Conservation (phyloP, 169 alveolate genomes). For the Cryptosporidium xiaoi region DNA sequence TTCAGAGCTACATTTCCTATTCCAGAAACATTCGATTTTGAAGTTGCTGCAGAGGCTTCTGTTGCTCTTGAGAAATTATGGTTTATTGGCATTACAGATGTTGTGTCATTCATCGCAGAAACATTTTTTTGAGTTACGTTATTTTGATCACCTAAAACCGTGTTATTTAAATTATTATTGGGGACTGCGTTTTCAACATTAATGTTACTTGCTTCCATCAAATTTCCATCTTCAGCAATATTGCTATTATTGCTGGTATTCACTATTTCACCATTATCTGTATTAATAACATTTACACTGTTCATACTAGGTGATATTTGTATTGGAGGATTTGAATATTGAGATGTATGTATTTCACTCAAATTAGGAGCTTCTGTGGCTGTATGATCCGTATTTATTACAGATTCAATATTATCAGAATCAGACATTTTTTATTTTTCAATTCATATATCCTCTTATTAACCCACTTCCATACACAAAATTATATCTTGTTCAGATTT, state of each 20-base stretch:
- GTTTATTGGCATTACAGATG: slow-evolving; percentile 22
- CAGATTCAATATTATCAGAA: slow-evolving; percentile 31
- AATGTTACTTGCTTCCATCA: too few relatives aligned
- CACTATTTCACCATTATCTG: background rate
- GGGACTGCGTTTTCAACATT: background rate
- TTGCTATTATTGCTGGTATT: background rate
- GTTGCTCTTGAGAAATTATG: slow-evolving; percentile 15
- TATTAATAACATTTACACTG: background rate
- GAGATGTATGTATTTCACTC: slow-evolving; percentile 29
- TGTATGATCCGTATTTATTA: background rate
- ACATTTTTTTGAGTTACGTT: background rate
- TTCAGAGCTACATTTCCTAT: background rate
- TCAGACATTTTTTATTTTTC: slow-evolving; percentile 31
- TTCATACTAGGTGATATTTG: slow-evolving; percentile 11
- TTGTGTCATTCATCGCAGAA: background rate
- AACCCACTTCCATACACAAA: slow-evolving; percentile 74
- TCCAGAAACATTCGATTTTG: background rate
- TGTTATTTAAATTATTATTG: background rate
- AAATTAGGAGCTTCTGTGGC: slow-evolving; percentile 8
- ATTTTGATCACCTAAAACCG: background rate
- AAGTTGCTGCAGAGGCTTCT: background rate
- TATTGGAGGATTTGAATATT: slow-evolving; percentile 16
- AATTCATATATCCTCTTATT: slow-evolving; percentile 26
- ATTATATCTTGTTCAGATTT: slow-evolving; percentile 66
- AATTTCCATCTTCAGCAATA: too few relatives aligned